Evolutionary conservation across 352 stramenopile genomes (phyloP), one percentile per base, ranked within the genome.

Genomic region (Globisporangium polare): DNA sequence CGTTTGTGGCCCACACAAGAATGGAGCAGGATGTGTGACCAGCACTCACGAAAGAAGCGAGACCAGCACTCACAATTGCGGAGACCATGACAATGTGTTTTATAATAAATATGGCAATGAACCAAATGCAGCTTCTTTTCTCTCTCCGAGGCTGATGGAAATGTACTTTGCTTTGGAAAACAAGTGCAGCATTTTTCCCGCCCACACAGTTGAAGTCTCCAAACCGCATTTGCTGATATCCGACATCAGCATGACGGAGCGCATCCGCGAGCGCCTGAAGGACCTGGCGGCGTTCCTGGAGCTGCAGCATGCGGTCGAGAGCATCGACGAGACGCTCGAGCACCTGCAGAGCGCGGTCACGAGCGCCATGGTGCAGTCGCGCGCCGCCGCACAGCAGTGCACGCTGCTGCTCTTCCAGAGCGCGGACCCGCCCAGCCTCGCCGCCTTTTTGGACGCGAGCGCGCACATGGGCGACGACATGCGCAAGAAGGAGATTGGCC

Each of bases 341-440:
- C 80, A 90, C 20, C 62, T 92, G 22, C 70, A 80, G 64, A 71
- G 37, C 8, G 80, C 78, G 29, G 54, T 76, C 1, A 58, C 60
- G 3, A 71, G 77, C 35, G 68, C 72, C 31, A 90, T 92, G 83
- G 64, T 57, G 33, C 78, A 72, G 29, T 90, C 80, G 37, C 75
- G 77, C 46, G 77, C 75, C 17, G 68, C 67, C 6, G 83, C 80
- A 47, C 77, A 89, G 66, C 80, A 88, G 60, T 86, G 78, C 52
- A 86, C 78, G 55, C 78, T 86, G 57, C 61, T 80, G 29, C 58
- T 92, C 52, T 87, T 89, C 60, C 68, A 86, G 63, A 83, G 68
- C 53, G 35, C 50, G 1, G 69, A 87, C 1, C 80, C 78, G 33
- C 77, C 75, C 2, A 89, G 71, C 69, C 59, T 90, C 12, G 24